Base-by-base conservation (phyloP, 139 green algal genomes). In the Chlamydomonas sp. region DNA sequence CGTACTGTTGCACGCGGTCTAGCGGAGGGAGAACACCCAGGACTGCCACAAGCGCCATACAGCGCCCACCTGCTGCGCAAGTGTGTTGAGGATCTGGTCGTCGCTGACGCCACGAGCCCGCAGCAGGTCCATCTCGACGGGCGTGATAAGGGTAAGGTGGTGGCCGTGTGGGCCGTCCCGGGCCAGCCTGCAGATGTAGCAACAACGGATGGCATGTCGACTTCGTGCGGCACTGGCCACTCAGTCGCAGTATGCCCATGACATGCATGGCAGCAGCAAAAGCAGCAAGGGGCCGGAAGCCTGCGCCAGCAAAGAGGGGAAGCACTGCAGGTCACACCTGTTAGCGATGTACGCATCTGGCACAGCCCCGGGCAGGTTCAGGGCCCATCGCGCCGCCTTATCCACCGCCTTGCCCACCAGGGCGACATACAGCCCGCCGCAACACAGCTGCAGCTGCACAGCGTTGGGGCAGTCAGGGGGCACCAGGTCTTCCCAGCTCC, bases 141-240 rank as follows among this genome's bases (percentile, higher is more conserved):
- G 89, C 2, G 67, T 66, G 31, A 92, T 6, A 4, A 92, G 79
- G 9, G 89, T 92, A 16, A 92, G 72, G 80, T 92, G 89, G 74
- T 89, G 84, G 31, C 31, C 31, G 60, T 63, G 31, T 0, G 66
- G 58, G 0, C 89, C 89, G 63, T 90, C 88, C 4, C 80, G 76
- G 9, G 59, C 66, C 0, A 66, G 60, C 87, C 81, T 90, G 83
- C 68, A 60, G 60, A 6, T 6, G 15, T 6, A 12, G 15, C 15
- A 12, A 49, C 1, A 17, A 31, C 16, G 18, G 17, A 75, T 18
- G 17, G 9, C 6, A 16, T 75, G 12, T 5, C 49, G 69, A 57
- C 69, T 57, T 57, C 7, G 69, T 75, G 69, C 17, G 31, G 31
- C 31, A 49, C 49, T 75, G 2, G 16, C 17, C 12, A 75, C 69